These are phyloP conservation scores for Neurospora sp. DNA, from an alignment of 495 filamentous ascomycete genomes.

Conservation along the genomic window DNA sequence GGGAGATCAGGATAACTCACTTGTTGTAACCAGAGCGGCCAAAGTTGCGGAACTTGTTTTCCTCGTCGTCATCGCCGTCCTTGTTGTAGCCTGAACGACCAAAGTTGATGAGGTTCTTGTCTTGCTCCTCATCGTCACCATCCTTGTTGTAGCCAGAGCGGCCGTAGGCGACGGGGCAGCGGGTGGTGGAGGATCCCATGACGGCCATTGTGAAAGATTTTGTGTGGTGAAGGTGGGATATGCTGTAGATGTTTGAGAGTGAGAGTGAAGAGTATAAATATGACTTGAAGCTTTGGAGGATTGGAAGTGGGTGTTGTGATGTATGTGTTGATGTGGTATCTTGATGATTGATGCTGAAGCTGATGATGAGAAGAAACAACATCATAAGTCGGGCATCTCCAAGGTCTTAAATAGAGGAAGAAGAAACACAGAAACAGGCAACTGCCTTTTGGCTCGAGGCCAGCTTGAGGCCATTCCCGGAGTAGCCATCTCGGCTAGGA, in stretches of 20 bases:
- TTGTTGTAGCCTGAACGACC: constrained; percentile 19
- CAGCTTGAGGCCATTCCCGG: neutral
- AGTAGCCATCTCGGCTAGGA: neutral
- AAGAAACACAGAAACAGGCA: neutral
- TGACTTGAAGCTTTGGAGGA: neutral
- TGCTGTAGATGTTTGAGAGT: constrained; percentile 3
- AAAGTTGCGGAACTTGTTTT: constrained; percentile 24
- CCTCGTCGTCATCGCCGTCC: constrained; percentile 30
- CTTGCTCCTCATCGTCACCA: constrained; percentile 1
- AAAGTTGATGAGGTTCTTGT: neutral
- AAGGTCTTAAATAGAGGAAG: constrained; percentile 22
- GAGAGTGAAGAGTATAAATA: constrained; percentile 2
- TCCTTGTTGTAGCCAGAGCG: constrained; percentile 41
- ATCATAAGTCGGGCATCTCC: constrained; percentile 6
- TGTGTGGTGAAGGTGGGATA: constrained; percentile 1
- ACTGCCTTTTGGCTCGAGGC: neutral
- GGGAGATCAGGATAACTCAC: constrained; percentile 4
- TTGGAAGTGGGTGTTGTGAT: constrained; percentile 3
- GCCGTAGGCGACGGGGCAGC: constrained; percentile 50
- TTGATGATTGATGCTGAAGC: constrained; percentile 18
- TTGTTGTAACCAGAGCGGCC: constrained; percentile 40
- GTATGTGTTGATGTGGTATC: constrained; percentile 5
- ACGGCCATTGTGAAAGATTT: constrained; percentile 31
- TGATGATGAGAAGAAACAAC: constrained; percentile 16
- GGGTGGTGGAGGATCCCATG: constrained; percentile 22